Base-by-base conservation (phyloP, 768 basidiomycete species). In the Auricularia cornea region DNA sequence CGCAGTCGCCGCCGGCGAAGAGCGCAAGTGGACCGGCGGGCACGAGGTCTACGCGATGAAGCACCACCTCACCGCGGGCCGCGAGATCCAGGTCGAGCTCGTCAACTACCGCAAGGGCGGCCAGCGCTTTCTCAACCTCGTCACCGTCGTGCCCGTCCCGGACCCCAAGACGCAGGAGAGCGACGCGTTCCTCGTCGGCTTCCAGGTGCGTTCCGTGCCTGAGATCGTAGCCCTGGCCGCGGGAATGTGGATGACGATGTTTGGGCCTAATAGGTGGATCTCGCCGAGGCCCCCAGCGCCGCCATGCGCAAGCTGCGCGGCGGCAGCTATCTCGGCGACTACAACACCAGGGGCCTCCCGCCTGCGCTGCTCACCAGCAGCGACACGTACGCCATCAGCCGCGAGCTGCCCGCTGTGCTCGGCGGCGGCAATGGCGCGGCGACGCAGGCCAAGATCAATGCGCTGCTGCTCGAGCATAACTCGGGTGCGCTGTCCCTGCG, bases 61-160 rank as follows among this genome's bases (percentile, higher is more conserved):
- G 0, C 70, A 74, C 26, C 77, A 84, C 65, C 78, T 98, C 68
- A 83, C 81, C 66, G 86, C 86, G 69, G 79, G 81, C 61, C 79
- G 94, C 8, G 57, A 65, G 38, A 35, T 61, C 33, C 60, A 64
- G 38, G 75, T 86, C 85, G 2, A 86, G 81, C 78, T 99, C 60
- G 80, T 94, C 74, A 98, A 99, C 73, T 98, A 94, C 72, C 80
- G 84, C 40, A 94, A 93, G 70, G 86, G 86, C 62, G 92, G 94
- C 10, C 76, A 80, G 26, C 83, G 93, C 1, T 98, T 98, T 74
- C 85, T 91, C 75, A 99, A 98, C 71, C 85, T 96, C 63, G 86
- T 98, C 66, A 90, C 90, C 28, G 83, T 98, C 69, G 90, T 98
- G 40, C 96, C 97, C 20, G 82, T 98, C 64, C 72, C 79, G 0